Percentiles rank a stretch among this genome's conserved stretches.
Conservation (phyloP, 306 rosid genomes). For the Chamaecrista fasciculata region DNA sequence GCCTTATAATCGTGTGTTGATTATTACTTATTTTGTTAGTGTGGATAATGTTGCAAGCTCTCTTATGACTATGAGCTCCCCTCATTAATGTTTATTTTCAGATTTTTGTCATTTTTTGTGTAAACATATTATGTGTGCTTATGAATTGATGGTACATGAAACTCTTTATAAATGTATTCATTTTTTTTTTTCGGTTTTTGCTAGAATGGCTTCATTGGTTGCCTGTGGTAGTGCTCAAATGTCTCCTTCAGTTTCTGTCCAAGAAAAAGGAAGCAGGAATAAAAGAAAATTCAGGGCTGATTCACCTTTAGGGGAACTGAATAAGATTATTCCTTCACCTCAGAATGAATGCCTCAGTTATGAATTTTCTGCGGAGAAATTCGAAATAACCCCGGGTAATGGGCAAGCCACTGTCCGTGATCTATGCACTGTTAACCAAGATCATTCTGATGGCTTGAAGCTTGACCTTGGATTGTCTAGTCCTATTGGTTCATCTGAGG, state of each 20-base stretch:
- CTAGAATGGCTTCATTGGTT: conserved; percentile 68
- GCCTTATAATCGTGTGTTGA: conserved; percentile 29
- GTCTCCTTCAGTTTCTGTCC: conserved; percentile 55
- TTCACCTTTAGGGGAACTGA: conserved; percentile 57
- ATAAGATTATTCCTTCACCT: conserved; percentile 49
- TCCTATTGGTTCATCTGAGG: conserved; percentile 45
- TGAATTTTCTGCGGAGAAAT: conserved; percentile 79
- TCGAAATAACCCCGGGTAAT: conserved; percentile 44
- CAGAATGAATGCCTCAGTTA: conserved; percentile 59
- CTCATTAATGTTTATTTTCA: conserved; percentile 7
- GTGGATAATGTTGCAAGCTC: conserved; percentile 33
- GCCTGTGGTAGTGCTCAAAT: conserved; percentile 49
- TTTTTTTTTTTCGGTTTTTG: conserved; percentile 14
- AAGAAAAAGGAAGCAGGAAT: conserved; percentile 79
- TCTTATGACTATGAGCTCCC: conserved; percentile 32
- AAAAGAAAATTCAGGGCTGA: conserved; percentile 90
- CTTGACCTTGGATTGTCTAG: conserved; percentile 72
- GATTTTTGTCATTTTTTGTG: neutral
- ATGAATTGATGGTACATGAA: conserved; percentile 20
- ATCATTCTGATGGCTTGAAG: conserved; percentile 63
- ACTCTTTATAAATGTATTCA: conserved; percentile 35
- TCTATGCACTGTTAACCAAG: conserved; percentile 48
- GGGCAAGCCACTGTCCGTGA: conserved; percentile 58
- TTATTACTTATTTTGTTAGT: conserved; percentile 30
- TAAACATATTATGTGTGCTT: conserved; percentile 23